These are phyloP conservation scores for Kluyveromyces dobzhanskii DNA, from an alignment of 805 yeast genomes.

Conservation along the genomic window DNA sequence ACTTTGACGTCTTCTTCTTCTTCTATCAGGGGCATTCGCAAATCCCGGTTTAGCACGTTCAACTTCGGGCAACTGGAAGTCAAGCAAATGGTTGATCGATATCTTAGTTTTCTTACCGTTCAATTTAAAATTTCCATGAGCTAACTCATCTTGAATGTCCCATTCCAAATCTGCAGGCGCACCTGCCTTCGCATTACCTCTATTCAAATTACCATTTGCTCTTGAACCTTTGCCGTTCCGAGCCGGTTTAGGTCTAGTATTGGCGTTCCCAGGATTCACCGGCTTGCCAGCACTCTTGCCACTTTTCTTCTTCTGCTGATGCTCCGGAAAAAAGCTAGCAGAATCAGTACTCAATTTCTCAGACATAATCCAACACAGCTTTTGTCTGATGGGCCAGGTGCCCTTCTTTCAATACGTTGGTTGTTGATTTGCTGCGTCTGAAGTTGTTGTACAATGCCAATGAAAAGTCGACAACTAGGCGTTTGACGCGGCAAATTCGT, in stretches of 20 bases:
- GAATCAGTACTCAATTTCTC: constrained; percentile 15
- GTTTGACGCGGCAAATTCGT: too few relatives aligned
- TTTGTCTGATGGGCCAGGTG: too few relatives aligned
- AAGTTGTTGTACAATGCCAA: too few relatives aligned
- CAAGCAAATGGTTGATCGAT: constrained; percentile 58
- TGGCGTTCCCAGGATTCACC: not conserved
- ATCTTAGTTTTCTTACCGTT: constrained; percentile 37
- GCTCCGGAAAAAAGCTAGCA: constrained; percentile 14
- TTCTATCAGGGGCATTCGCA: constrained; percentile 9
- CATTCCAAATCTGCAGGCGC: constrained; percentile 16
- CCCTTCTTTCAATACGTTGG: too few relatives aligned
- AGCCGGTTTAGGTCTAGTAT: not conserved
- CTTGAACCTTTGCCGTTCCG: not conserved
- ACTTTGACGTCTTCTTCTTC: constrained; percentile 22
- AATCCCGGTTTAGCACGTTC: constrained; percentile 14
- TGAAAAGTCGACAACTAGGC: too few relatives aligned
- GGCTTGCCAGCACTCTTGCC: not conserved
- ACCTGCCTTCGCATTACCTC: not conserved
- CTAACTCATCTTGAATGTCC: constrained; percentile 30
- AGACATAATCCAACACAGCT: constrained; percentile 12
- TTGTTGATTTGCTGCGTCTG: too few relatives aligned
- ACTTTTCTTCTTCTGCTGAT: not conserved
- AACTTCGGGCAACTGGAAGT: constrained; percentile 42
- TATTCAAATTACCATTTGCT: not conserved
- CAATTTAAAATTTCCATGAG: constrained; percentile 25